phyloP scores from a whole-genome alignment of 2,329 filamentous ascomycete species.

The Sporothrix schenckii region DNA sequence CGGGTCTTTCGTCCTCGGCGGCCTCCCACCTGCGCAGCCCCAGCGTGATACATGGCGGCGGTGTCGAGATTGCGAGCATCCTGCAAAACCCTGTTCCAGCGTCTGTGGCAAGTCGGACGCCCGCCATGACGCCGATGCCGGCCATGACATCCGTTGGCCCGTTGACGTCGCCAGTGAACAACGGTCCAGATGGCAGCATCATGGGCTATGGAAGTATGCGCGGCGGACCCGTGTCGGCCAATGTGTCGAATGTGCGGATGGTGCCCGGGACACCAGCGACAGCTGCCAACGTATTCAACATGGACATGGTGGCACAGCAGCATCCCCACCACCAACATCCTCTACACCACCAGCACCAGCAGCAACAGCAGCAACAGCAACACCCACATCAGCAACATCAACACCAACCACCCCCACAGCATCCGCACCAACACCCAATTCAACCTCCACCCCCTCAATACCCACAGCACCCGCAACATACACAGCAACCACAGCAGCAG shows the following conservation, averaged over 20 bases:
- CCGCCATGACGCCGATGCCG: conserved; percentile 13
- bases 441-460: neutral
- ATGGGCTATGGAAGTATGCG: conserved; percentile 13
- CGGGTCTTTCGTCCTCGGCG: neutral
- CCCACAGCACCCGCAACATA: neutral
- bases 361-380: conserved; percentile 8
- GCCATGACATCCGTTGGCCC: neutral
- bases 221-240: conserved; percentile 10
- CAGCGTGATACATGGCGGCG: conserved; percentile 21
- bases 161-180: conserved; percentile 1
- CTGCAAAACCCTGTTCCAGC: conserved; percentile 17
- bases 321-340: conserved; percentile 17
- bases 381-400: neutral
- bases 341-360: neutral
- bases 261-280: conserved; percentile 13
- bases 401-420: neutral
- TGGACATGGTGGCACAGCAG: conserved; percentile 13
- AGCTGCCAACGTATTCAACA: neutral
- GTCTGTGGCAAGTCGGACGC: neutral
- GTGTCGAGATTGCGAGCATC: conserved; percentile 24
- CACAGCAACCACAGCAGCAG: neutral
- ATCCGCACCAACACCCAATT: neutral
- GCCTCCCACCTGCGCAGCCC: conserved; percentile 18
- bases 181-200: neutral
- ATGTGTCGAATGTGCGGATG: conserved; percentile 18